These are phyloP conservation scores for Dactylonectria estremocensis DNA, from an alignment of 2,329 filamentous ascomycete species.

Conservation along the genomic window DNA sequence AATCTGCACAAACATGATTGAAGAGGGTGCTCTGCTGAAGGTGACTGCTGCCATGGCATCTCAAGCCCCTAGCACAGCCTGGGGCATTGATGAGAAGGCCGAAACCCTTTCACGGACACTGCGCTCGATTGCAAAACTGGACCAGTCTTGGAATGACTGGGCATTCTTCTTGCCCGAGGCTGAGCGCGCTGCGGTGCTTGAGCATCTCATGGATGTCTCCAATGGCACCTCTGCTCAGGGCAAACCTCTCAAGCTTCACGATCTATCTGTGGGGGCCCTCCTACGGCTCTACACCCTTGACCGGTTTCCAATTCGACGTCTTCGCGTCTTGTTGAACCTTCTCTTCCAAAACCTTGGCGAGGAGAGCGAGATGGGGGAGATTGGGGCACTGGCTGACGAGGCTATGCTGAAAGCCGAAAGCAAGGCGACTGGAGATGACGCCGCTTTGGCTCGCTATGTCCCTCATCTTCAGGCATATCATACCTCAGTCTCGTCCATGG, in stretches of 20 bases:
- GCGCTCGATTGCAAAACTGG: slow-evolving; percentile 72
- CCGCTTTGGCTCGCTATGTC: slow-evolving; percentile 60
- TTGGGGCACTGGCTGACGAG: slow-evolving; percentile 59
- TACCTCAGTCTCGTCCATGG: slow-evolving; percentile 61
- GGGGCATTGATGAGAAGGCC: slow-evolving; percentile 66
- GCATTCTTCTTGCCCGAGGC: slow-evolving; percentile 65
- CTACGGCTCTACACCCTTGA: slow-evolving; percentile 66
- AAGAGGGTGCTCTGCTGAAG: slow-evolving; percentile 68
- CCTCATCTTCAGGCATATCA: slow-evolving; percentile 65
- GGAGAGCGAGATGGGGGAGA: slow-evolving; percentile 55
- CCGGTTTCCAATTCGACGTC: slow-evolving; percentile 66
- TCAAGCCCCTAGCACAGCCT: slow-evolving; percentile 67
- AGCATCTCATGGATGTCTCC: slow-evolving; percentile 71
- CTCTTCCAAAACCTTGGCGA: slow-evolving; percentile 65
- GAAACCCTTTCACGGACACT: slow-evolving; percentile 72
- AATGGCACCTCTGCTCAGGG: slow-evolving; percentile 54
- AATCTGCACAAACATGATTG: slow-evolving; percentile 74
- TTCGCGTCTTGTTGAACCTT: slow-evolving; percentile 67
- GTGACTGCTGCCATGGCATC: slow-evolving; percentile 67
- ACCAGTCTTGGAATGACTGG: slow-evolving; percentile 70
- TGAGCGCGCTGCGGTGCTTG: slow-evolving; percentile 71
- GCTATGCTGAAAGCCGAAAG: slow-evolving; percentile 54
- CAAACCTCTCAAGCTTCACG: slow-evolving; percentile 58
- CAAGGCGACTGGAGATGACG: slow-evolving; percentile 62
- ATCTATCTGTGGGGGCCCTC: slow-evolving; percentile 63